Conservation (phyloP, 495 filamentous ascomycete species). For the Hypoxylon perforatum region DNA sequence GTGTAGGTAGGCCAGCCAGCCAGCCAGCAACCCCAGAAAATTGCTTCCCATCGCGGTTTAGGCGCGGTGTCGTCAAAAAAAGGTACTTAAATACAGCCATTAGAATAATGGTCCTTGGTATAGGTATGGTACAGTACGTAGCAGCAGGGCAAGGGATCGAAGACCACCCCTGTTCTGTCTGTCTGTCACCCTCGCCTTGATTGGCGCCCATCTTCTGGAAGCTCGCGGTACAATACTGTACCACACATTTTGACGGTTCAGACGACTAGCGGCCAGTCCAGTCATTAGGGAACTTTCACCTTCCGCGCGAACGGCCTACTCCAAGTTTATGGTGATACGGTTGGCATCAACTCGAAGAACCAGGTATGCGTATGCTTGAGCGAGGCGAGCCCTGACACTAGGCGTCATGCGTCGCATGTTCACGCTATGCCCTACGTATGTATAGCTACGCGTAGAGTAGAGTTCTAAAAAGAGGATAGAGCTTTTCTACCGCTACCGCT, state of each 20-base stretch:
- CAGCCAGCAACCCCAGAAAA: slow-evolving; percentile 43
- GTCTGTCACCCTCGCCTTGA: slow-evolving; percentile 23
- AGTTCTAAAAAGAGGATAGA: slow-evolving; percentile 18
- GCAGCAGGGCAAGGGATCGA: slow-evolving; percentile 20
- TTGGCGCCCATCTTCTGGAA: slow-evolving; percentile 45
- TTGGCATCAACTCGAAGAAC: slow-evolving; percentile 4
- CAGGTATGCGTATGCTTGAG: slow-evolving; percentile 7
- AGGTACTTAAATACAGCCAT: slow-evolving; percentile 19
- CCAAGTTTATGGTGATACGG: slow-evolving; percentile 18
- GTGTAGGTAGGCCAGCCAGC: slow-evolving; percentile 9
- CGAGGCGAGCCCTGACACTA: slow-evolving; percentile 19
- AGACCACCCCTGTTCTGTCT: slow-evolving; percentile 21
- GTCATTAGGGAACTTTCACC: slow-evolving; percentile 4
- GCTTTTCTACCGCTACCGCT: slow-evolving; percentile 16
- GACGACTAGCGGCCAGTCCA: slow-evolving; percentile 2
- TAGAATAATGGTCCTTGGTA: not conserved
- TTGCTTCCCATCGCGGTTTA: slow-evolving; percentile 47
- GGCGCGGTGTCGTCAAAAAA: slow-evolving; percentile 32
- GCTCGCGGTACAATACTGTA: slow-evolving; percentile 40
- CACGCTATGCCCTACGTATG: slow-evolving; percentile 12
- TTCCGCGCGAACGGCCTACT: slow-evolving; percentile 20
- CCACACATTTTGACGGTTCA: slow-evolving; percentile 24
- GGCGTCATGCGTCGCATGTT: slow-evolving; percentile 25
- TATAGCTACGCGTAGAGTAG: slow-evolving; percentile 3
- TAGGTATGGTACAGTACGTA: slow-evolving; percentile 18